These are phyloP conservation scores for Silene uniflora DNA, from an alignment of 148 eudicot genomes.

Conservation along the genomic window DNA sequence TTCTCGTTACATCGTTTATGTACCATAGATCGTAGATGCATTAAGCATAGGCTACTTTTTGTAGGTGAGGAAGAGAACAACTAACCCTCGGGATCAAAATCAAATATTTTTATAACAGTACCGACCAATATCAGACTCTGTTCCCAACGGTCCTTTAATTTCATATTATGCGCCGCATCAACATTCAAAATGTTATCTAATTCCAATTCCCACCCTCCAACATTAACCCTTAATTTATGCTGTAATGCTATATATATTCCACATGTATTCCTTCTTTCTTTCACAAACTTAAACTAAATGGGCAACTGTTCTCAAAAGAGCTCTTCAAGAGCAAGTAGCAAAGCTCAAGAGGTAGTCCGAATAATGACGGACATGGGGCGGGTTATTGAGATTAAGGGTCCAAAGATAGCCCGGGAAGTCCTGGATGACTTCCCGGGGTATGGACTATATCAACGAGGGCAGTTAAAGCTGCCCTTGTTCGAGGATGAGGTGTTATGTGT, in stretches of 20 bases:
- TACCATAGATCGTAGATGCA: too few species aligned
- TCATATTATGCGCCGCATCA: neutral
- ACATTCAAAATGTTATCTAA: constrained; percentile 1
- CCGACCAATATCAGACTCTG: neutral
- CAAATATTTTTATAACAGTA: neutral
- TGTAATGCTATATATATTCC: neutral
- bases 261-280: neutral
- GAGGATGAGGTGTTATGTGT: constrained; percentile 34
- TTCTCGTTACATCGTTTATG: too few species aligned
- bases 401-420: constrained; percentile 40
- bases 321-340: constrained; percentile 17
- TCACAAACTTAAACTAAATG: constrained; percentile 25
- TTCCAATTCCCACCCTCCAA: constrained; percentile 8
- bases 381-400: constrained; percentile 32
- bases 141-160: constrained; percentile 21
- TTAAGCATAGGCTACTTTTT: too few species aligned
- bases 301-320: constrained; percentile 61
- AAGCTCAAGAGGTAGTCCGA: constrained; percentile 23
- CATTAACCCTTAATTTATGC: constrained; percentile 7
- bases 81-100: neutral
- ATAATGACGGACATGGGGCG: constrained; percentile 46
- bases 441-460: constrained; percentile 36
- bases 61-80: too few species aligned
- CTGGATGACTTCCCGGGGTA: constrained; percentile 44
- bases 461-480: constrained; percentile 30